A percentile compares a stretch with the other conserved stretches of the same genome.
Evolutionary conservation across 2,329 filamentous ascomycete species (phyloP).

Genomic region (Stemphylium lycopersici): DNA sequence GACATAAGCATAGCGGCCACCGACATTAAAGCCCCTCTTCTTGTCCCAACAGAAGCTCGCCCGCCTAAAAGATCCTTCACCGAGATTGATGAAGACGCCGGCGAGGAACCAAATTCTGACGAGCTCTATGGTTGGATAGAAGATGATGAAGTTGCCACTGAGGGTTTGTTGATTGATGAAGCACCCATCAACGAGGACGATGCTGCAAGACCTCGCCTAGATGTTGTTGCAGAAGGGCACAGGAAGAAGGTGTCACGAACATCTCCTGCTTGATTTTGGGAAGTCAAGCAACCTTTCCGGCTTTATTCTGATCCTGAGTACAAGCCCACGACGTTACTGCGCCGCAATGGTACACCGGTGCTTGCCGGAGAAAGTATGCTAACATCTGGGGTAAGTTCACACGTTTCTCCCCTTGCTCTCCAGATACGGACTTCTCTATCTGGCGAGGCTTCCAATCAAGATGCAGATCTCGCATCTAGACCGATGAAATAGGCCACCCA

Average conservation of each 20-base stretch:
- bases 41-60: slow-evolving; percentile 35
- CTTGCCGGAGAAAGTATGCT: slow-evolving; percentile 24
- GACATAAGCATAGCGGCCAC: slow-evolving; percentile 39
- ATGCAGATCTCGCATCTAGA: slow-evolving; percentile 22
- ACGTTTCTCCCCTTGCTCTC: slow-evolving; percentile 14
- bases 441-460: slow-evolving; percentile 19
- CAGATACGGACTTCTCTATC: slow-evolving; percentile 10
- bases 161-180: slow-evolving; percentile 48
- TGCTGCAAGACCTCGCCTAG: slow-evolving; percentile 22
- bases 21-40: slow-evolving; percentile 36
- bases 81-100: slow-evolving; percentile 65
- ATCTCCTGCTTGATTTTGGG: slow-evolving; percentile 24
- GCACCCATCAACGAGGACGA: slow-evolving; percentile 20
- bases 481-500: slow-evolving; percentile 21
- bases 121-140: slow-evolving; percentile 77
- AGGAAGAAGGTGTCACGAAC: slow-evolving; percentile 36
- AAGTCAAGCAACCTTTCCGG: neutral
- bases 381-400: slow-evolving; percentile 22
- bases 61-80: slow-evolving; percentile 63
- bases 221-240: slow-evolving; percentile 27
- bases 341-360: slow-evolving; percentile 19
- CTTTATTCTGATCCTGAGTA: neutral
- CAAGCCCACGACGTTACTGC: slow-evolving; percentile 4
- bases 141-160: slow-evolving; percentile 59
- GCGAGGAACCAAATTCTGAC: slow-evolving; percentile 65